A percentile compares a stretch with the other conserved stretches of the same genome.
phyloP scores from a whole-genome alignment of 1,284 basidiomycete genomes.

The Pterulicium gracile region DNA sequence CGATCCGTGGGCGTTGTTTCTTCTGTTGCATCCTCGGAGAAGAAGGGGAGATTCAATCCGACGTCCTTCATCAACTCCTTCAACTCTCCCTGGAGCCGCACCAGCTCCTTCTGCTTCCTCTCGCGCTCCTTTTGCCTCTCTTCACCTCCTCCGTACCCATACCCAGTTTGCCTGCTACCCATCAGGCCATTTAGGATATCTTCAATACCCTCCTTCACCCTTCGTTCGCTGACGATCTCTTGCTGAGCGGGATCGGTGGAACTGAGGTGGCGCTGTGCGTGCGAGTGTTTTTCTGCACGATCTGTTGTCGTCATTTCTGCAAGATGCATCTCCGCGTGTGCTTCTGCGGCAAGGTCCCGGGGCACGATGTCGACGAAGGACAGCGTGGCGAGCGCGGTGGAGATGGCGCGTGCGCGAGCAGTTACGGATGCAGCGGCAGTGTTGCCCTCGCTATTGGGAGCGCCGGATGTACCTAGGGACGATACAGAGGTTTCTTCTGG shows the following conservation, averaged over 20 bases:
- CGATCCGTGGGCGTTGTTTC: no score
- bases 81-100: neutral
- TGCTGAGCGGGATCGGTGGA: neutral
- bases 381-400: conserved; percentile 39
- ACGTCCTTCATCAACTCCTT: neutral
- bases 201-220: neutral
- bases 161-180: conserved; percentile 10
- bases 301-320: conserved; percentile 13
- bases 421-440: conserved; percentile 11
- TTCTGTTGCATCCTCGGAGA: no score
- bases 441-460: neutral
- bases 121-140: conserved; percentile 32
- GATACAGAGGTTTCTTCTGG: conserved; percentile 3
- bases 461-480: neutral
- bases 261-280: neutral
- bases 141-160: conserved; percentile 20
- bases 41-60: neutral
- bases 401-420: conserved; percentile 40
- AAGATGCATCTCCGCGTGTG: conserved; percentile 57
- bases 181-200: neutral
- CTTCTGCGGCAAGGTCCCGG: conserved; percentile 59
- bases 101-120: conserved; percentile 35
- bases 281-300: neutral
- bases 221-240: neutral
- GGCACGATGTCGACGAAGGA: conserved; percentile 59